phyloP scores from a whole-genome alignment of 2,329 filamentous ascomycete genomes.

The Aureobasidium sp. region DNA sequence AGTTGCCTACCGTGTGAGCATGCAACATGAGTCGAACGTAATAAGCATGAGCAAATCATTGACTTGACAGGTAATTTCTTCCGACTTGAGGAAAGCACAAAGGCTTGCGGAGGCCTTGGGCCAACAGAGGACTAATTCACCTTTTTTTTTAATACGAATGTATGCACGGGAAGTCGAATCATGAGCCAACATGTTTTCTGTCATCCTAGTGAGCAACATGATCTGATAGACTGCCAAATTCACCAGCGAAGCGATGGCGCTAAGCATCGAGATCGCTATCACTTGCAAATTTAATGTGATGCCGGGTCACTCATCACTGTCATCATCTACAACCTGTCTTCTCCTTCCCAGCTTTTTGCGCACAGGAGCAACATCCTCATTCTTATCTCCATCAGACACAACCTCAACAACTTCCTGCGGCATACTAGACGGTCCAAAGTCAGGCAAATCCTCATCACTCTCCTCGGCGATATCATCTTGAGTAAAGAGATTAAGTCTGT shows the following conservation, averaged over 20 bases:
- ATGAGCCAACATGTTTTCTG: too few species aligned
- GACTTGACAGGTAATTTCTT: neutral
- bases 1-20: neutral
- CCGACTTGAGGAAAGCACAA: too few species aligned
- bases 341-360: neutral
- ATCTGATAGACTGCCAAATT: neutral
- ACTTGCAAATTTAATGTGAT: neutral
- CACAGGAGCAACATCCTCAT: neutral
- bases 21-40: neutral
- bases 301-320: conserved; percentile 15
- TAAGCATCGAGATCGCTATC: neutral
- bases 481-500: conserved; percentile 10
- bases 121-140: too few species aligned
- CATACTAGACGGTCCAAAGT: neutral
- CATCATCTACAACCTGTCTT: conserved; percentile 16
- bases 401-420: conserved; percentile 1
- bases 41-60: neutral
- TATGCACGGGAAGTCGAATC: too few species aligned
- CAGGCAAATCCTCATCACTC: conserved; percentile 16
- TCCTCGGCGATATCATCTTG: conserved; percentile 16
- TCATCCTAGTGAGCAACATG: too few species aligned
- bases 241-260: neutral
- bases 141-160: too few species aligned
- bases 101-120: too few species aligned
- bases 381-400: neutral